Evolutionary conservation across 2,329 filamentous ascomycete species (phyloP), one percentile per base, ranked within the genome.

Genomic region (Graphiopsis chlorocephala): DNA sequence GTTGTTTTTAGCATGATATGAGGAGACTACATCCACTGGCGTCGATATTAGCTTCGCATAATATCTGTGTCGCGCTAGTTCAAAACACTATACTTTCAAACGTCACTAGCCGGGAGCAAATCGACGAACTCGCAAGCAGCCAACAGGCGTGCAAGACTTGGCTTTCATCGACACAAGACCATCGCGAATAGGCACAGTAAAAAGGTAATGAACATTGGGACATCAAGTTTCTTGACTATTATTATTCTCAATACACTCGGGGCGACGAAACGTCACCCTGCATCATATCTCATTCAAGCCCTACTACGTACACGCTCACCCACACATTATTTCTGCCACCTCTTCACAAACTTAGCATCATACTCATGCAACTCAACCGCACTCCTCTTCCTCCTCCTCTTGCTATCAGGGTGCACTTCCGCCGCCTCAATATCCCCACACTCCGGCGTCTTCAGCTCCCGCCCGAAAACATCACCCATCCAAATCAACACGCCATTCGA

Each of bases 401-500:
- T 58, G 28, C 15, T 47, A 52, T 59, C 45, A 28, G 60, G 47
- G 33, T 55, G 31, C 28, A 61, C 56, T 17, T 57, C 48, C 17
- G 65, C 62, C 17, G 65, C 65, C 20, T 56, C 50, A 4, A 67
- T 57, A 20, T 67, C 42, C 29, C 68, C 69, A 57, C 69, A 71
- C 1, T 88, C 78, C 0, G 88, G 87, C 28, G 83, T 77, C 68
- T 74, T 80, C 64, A 90, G 74, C 69, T 81, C 76, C 70, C 82
- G 79, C 14, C 80, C 84, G 76, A 90, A 90, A 8, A 81, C 81
- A 70, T 90, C 88, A 10, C 83, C 86, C 1, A 83, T 80, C 87
- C 87, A 90, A 61, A 90, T 85, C 31, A 90, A 74, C 61, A 90
- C 87, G 31, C 88, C 88, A 68, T 90, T 90, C 0, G 85, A 86